Evolutionary conservation across 2,329 filamentous ascomycete species (phyloP), one percentile per base, ranked within the genome.

Genomic region (Lithohypha guttulata): DNA sequence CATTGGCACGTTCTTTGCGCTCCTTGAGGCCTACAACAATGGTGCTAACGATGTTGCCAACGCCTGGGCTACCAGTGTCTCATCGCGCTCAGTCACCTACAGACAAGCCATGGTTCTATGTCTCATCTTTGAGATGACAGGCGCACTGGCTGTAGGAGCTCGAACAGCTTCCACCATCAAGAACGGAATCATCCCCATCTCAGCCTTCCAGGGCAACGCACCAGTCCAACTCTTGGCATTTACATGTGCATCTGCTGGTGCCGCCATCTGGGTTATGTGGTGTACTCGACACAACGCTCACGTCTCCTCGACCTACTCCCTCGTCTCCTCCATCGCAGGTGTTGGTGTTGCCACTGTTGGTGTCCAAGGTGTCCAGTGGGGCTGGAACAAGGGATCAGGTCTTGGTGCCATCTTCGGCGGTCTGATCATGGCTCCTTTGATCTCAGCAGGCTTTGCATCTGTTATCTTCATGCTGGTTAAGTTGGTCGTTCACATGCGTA

Each of bases 1-100:
- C 64, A 78, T 84, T 51, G 80, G 80, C 74, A 84, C 79, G 18
- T 64, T 78, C 53, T 84, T 84, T 69, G 79, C 80, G 64, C 61
- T 84, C 59, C 74, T 84, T 34, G 80, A 84, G 62, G 80, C 80
- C 45, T 84, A 69, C 70, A 84, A 84, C 70, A 84, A 83, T 59
- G 80, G 80, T 59, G 80, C 80, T 53, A 84, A 86, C 61, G 83
- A 87, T 80, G 82, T 89, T 42, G 82, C 83, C 55, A 89, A 89
- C 63, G 67, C 82, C 35, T 87, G 81, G 79, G 82, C 82, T 6
- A 87, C 83, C 51, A 80, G 75, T 53, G 81, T 87, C 43, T 86
- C 82, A 14, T 86, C 82, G n/a, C 66, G 82, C 39, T 86, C 82
- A 49, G 69, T 84, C 53, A 68, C 77, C 2, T 81, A 84, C 63